Evolutionary conservation across 495 filamentous ascomycete genomes (phyloP).

Genomic region (Penicillium waksmanii): DNA sequence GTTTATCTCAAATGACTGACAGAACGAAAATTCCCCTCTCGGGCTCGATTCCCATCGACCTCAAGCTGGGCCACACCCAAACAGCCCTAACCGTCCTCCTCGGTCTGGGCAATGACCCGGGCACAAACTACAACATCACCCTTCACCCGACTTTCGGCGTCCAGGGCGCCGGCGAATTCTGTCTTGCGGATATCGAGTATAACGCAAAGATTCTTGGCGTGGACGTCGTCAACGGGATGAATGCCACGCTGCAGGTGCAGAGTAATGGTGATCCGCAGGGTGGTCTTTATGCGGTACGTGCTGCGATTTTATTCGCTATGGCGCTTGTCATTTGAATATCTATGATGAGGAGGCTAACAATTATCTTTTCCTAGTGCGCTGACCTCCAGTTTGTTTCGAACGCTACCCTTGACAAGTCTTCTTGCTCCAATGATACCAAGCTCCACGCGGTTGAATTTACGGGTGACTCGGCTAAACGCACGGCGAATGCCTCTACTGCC

Average conservation of each 20-base stretch:
- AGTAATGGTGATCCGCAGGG: conserved; percentile 54
- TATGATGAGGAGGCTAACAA: conserved; percentile 2
- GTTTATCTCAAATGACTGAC: conserved; percentile 47
- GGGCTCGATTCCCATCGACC: conserved; percentile 52
- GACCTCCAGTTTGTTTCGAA: conserved; percentile 56
- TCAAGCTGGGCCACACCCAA: conserved; percentile 60
- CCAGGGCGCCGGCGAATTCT: conserved; percentile 59
- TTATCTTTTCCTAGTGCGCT: conserved; percentile 50
- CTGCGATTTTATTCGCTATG: not conserved
- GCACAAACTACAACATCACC: conserved; percentile 57
- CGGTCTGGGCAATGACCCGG: conserved; percentile 55
- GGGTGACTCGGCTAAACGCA: not conserved
- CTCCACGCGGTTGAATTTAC: not conserved
- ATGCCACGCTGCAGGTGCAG: conserved; percentile 68
- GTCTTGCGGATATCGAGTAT: conserved; percentile 51
- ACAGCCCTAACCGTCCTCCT: conserved; percentile 60
- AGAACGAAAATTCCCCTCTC: conserved; percentile 54
- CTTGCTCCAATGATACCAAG: not conserved
- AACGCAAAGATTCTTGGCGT: conserved; percentile 36
- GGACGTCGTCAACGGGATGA: conserved; percentile 47
- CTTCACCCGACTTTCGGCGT: conserved; percentile 42
- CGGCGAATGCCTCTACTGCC: not conserved
- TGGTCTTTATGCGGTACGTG: conserved; percentile 58
- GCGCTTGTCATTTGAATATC: too few relatives aligned
- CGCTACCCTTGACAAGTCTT: not conserved